Evolutionary conservation across 768 basidiomycete genomes (phyloP), one percentile per base, ranked within the genome.

Genomic region (Asterophora parasitica): DNA sequence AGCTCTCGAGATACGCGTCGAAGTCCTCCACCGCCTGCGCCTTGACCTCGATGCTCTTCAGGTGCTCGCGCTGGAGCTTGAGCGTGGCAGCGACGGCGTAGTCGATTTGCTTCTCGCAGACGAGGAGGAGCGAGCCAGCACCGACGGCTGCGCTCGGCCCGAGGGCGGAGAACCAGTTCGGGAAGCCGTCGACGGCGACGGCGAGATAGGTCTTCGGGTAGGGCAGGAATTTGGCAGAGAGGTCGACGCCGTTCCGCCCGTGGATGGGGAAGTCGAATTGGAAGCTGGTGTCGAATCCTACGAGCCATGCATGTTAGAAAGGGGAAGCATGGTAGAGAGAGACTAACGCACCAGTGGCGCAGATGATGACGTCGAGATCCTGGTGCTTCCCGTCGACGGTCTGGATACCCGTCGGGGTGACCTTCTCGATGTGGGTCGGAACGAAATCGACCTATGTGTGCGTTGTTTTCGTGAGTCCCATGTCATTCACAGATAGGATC

Each of bases 21-120:
- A 78, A 85, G 43, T 83, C 83, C 20, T 72, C 65, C 17, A 82
- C 77, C 1, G 85, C 83, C 54, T 76, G 75, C 15, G 57, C 56
- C 62, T 81, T 82, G 12, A 75, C 73, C 46, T 82, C 78, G 23
- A 85, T 78, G 42, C 77, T 79, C 65, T 78, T 80, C 60, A 83
- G 49, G 16, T 77, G 66, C 65, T 86, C 84, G 10, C 77, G 65
- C 58, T 83, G 79, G 61, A 85, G 57, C 67, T 86, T 86, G 54
- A 70, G 54, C 9, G 79, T 72, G 2, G 72, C 81, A 13, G 68
- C 59, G 1, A 81, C 74, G 0, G 75, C 74, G 55, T 83, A 85
- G 26, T 78, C 76, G 5, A 81, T 72, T 53, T 82, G 73, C 10
- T 70, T 64, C 60, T 85, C 82, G 30, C 81, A 67, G 0, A 84